Evolutionary conservation across 164 flowering plant species (phyloP).

Genomic region (Liriodendron chinense): DNA sequence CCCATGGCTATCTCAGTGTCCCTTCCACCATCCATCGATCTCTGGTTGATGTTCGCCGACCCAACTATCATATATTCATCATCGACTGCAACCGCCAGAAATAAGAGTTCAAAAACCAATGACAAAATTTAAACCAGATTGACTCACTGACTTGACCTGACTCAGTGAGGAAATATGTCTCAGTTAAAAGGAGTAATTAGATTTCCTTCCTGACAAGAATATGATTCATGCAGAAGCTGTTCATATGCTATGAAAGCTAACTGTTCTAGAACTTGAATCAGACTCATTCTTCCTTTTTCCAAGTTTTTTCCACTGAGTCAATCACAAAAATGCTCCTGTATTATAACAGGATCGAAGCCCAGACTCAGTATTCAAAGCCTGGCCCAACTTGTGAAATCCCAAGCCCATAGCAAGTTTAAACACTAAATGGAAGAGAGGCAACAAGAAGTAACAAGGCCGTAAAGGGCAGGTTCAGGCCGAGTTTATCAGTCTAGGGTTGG

Average conservation of each 20-base stretch:
- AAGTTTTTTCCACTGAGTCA: background rate
- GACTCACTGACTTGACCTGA: too few relatives aligned
- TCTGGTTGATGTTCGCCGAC: constrained; percentile 80
- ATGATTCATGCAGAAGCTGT: background rate
- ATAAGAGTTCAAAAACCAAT: background rate
- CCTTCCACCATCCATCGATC: constrained; percentile 81
- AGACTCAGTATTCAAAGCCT: too few relatives aligned
- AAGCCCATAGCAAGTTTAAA: too few relatives aligned
- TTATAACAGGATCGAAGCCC: too few relatives aligned
- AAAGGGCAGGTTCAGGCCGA: too few relatives aligned
- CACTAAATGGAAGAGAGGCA: too few relatives aligned
- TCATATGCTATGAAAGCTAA: background rate
- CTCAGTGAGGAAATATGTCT: background rate
- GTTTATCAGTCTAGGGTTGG: too few relatives aligned
- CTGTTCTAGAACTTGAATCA: background rate
- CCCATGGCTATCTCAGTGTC: constrained; percentile 91
- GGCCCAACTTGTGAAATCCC: too few relatives aligned
- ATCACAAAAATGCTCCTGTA: too few relatives aligned
- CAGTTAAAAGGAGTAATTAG: background rate
- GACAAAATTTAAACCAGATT: background rate
- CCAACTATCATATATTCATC: constrained; percentile 84
- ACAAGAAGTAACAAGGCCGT: too few relatives aligned
- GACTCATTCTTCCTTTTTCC: background rate
- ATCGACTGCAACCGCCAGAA: constrained; percentile 21
- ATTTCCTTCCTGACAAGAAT: background rate